phyloP scores from a whole-genome alignment of 345 rosid species.

The Nephelium lappaceum region DNA sequence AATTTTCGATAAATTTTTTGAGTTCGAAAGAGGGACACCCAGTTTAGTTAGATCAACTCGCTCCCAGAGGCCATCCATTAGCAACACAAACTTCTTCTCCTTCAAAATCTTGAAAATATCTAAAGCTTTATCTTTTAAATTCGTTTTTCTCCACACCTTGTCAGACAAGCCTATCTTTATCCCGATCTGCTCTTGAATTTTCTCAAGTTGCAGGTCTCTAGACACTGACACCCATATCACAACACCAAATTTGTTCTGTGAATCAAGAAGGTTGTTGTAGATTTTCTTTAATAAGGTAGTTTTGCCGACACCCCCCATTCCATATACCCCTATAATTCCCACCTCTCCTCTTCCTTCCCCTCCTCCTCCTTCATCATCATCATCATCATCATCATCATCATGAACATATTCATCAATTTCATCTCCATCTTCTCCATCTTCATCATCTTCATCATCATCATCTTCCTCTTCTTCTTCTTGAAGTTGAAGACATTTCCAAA shows the following conservation, averaged over 20 bases:
- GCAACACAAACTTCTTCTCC: slow-evolving; percentile 14
- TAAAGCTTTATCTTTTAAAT: no score
- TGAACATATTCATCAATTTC: no score
- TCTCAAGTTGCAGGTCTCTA: background rate
- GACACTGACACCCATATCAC: slow-evolving; percentile 28
- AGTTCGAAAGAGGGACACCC: slow-evolving; percentile 25
- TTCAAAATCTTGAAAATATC: no score
- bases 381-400: no score
- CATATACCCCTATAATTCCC: background rate
- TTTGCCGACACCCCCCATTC: background rate
- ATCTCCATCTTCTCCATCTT: no score
- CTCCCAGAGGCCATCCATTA: slow-evolving; percentile 2
- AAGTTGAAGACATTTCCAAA: background rate
- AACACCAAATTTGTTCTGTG: background rate
- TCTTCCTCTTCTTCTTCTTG: background rate
- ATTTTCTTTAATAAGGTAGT: slow-evolving; percentile 26
- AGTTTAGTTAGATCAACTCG: background rate
- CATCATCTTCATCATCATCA: no score
- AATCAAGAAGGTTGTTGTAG: background rate
- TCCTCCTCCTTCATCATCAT: no score
- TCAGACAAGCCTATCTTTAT: background rate
- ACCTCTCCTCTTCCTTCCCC: background rate
- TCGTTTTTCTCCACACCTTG: background rate
- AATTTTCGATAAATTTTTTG: slow-evolving; percentile 14
- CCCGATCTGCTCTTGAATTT: background rate